These are phyloP conservation scores for Claviceps purpurea DNA, from an alignment of 2,329 filamentous ascomycete genomes.

Conservation along the genomic window DNA sequence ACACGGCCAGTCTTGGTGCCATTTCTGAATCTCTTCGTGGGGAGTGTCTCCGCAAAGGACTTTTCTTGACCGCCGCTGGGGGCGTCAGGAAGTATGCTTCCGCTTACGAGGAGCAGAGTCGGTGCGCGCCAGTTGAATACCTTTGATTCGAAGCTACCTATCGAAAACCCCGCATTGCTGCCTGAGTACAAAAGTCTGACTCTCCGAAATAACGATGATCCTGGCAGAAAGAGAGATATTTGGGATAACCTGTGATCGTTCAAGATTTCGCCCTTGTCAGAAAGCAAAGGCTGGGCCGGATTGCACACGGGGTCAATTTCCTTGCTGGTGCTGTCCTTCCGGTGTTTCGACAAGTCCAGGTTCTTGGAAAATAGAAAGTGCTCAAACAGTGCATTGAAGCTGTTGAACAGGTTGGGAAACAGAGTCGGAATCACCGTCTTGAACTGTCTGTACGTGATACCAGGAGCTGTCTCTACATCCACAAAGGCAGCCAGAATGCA, in stretches of 20 bases:
- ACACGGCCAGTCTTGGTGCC: constrained; percentile 37
- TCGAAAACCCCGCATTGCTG: constrained; percentile 58
- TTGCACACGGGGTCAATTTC: constrained; percentile 7
- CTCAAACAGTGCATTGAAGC: constrained; percentile 56
- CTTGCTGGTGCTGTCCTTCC: constrained; percentile 11
- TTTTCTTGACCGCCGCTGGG: constrained; percentile 38
- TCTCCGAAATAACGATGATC: constrained; percentile 48
- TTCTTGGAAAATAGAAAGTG: constrained; percentile 65
- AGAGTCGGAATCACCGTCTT: constrained; percentile 43
- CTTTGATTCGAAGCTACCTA: constrained; percentile 62
- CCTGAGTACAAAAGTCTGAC: constrained; percentile 58
- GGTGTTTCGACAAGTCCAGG: constrained; percentile 48
- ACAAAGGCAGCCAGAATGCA: constrained; percentile 53
- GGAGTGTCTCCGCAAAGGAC: constrained; percentile 47
- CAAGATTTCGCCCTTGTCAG: constrained; percentile 46
- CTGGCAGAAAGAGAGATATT: constrained; percentile 59
- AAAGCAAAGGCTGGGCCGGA: constrained; percentile 34
- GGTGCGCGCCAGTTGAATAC: constrained; percentile 69
- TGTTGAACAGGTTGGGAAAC: constrained; percentile 53
- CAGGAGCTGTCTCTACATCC: constrained; percentile 48
- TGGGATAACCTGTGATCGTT: constrained; percentile 52
- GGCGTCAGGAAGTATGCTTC: constrained; percentile 41
- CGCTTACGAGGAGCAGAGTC: constrained; percentile 57
- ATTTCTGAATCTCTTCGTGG: constrained; percentile 45
- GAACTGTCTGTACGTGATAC: constrained; percentile 50